These are phyloP conservation scores for Salix brachista DNA, from an alignment of 345 rosid species.

Conservation along the genomic window DNA sequence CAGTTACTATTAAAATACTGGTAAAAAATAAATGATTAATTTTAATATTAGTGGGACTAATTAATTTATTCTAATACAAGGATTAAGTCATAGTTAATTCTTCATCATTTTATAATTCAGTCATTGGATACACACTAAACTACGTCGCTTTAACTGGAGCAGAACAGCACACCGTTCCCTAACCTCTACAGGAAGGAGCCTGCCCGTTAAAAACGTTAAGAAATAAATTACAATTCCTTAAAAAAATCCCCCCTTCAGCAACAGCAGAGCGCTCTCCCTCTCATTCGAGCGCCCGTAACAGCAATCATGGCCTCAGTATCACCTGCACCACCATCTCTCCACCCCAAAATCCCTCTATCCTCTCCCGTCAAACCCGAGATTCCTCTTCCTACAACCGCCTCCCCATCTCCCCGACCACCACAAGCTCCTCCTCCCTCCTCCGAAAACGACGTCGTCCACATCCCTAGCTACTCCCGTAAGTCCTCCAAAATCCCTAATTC, in stretches of 20 bases:
- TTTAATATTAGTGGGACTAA: too few species aligned
- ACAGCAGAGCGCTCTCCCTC: too few species aligned
- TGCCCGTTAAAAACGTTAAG: too few species aligned
- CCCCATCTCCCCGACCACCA: constrained; percentile 12
- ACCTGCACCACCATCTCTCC: background rate
- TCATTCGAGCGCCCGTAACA: background rate
- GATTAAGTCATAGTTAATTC: too few species aligned
- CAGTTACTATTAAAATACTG: too few species aligned
- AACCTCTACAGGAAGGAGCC: too few species aligned
- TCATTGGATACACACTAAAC: background rate
- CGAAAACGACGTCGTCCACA: constrained; percentile 40
- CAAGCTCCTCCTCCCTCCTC: constrained; percentile 26
- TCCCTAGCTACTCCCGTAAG: constrained; percentile 90
- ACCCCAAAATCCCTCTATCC: background rate
- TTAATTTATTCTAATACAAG: too few species aligned
- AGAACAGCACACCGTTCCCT: background rate
- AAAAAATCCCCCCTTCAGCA: too few species aligned
- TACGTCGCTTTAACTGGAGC: background rate
- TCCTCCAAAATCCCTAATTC: background rate
- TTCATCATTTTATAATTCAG: background rate
- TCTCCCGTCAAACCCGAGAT: background rate
- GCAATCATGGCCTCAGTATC: background rate
- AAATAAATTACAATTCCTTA: too few species aligned
- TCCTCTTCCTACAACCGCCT: constrained; percentile 9
- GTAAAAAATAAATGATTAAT: too few species aligned